Evolutionary conservation across 805 yeast genomes (phyloP).

Genomic region (Kregervanrija pseudodelftensis): DNA sequence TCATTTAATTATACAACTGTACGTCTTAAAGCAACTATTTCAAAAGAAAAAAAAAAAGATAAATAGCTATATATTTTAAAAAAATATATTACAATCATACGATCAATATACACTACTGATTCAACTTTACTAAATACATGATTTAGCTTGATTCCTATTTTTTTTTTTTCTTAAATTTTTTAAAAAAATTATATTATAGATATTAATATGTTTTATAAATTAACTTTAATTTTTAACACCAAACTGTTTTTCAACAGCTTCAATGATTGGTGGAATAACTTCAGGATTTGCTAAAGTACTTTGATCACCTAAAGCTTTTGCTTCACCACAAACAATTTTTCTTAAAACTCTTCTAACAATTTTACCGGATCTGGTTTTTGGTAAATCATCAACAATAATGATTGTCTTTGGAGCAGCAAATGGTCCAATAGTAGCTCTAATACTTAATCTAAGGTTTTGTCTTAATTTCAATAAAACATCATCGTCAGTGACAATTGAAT

Average conservation of each 20-base stretch:
- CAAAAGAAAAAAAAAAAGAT: no score
- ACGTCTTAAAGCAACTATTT: no score
- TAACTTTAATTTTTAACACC: constrained; percentile 26
- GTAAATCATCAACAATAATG: constrained; percentile 82
- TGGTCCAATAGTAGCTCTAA: constrained; percentile 86
- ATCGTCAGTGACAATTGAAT: constrained; percentile 31
- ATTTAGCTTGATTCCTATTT: no score
- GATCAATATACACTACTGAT: no score
- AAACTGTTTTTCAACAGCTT: constrained; percentile 47
- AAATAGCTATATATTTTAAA: no score
- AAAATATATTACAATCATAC: no score
- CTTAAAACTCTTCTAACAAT: constrained; percentile 97
- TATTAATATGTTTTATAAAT: no score
- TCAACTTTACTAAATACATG: no score
- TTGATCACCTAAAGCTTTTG: constrained; percentile 85
- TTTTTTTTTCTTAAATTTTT: no score
- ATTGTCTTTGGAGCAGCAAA: constrained; percentile 91
- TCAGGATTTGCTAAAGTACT: constrained; percentile 85
- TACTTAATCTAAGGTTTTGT: constrained; percentile 76
- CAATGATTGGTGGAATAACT: constrained; percentile 70
- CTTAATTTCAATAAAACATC: constrained; percentile 48
- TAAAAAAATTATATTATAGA: no score
- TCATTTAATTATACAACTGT: no score
- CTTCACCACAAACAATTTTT: constrained; percentile 88
- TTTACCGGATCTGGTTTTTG: constrained; percentile 98